Evolutionary conservation across 805 yeast species (phyloP).

Genomic region (Candida odintsovae): DNA sequence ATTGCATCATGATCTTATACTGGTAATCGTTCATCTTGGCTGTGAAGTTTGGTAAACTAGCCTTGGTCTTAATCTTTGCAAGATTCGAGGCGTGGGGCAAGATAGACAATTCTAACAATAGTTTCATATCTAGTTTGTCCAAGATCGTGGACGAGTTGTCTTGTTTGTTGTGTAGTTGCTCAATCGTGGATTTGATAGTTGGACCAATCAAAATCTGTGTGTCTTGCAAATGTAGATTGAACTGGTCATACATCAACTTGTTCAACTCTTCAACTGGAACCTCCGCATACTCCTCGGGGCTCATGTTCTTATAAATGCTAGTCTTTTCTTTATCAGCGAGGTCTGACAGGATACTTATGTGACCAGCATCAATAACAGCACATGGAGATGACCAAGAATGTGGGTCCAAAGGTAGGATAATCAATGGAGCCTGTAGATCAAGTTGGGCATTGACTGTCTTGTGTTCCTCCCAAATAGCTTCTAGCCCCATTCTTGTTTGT

Average conservation of each 20-base stretch:
- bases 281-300: constrained; percentile 65
- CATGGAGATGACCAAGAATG: constrained; percentile 80
- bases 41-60: constrained; percentile 65
- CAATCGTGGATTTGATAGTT: constrained; percentile 68
- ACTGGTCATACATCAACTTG: constrained; percentile 84
- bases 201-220: constrained; percentile 89
- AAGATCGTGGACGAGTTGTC: constrained; percentile 49
- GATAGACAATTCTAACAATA: constrained; percentile 76
- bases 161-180: constrained; percentile 49
- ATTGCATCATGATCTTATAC: constrained; percentile 79
- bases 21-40: constrained; percentile 83
- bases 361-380: constrained; percentile 93
- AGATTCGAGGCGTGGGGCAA: constrained; percentile 73
- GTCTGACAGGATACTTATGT: constrained; percentile 77
- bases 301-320: constrained; percentile 61
- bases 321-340: constrained; percentile 66
- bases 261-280: constrained; percentile 25
- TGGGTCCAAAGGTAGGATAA: constrained; percentile 81
- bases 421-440: constrained; percentile 90
- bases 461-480: constrained; percentile 91
- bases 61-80: constrained; percentile 68
- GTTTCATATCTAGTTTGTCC: constrained; percentile 68
- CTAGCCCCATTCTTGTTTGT: constrained; percentile 87
- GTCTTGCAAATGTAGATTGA: constrained; percentile 68
- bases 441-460: constrained; percentile 80